Conservation (phyloP, 768 basidiomycete genomes). For the Naganishia randhawae region DNA sequence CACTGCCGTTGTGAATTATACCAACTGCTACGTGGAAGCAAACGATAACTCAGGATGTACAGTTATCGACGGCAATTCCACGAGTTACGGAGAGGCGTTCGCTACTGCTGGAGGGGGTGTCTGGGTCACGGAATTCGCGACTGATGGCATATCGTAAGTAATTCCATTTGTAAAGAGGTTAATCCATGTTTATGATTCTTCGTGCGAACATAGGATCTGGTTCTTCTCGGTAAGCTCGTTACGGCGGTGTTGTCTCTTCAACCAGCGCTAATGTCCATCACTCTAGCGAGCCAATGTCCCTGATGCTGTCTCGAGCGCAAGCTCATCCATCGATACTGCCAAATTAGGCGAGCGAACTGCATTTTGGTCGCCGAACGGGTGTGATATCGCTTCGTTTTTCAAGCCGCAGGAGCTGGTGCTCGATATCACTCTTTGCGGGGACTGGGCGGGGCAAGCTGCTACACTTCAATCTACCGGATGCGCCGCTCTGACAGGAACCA, state of each 20-base stretch:
- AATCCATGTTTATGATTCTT: background rate
- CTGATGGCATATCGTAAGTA: constrained; percentile 25
- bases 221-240: constrained; percentile 6
- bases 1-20: constrained; percentile 45
- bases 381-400: constrained; percentile 53
- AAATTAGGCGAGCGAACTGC: constrained; percentile 62
- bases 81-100: constrained; percentile 54
- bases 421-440: constrained; percentile 55
- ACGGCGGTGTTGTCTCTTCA: background rate
- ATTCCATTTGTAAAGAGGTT: background rate
- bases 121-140: constrained; percentile 40
- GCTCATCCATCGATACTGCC: constrained; percentile 56
- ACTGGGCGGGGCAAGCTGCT: constrained; percentile 57
- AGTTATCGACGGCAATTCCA: constrained; percentile 48
- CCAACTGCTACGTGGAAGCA: constrained; percentile 47
- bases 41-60: constrained; percentile 54
- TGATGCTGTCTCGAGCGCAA: constrained; percentile 53
- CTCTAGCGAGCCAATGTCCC: constrained; percentile 41
- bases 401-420: constrained; percentile 39
- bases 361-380: constrained; percentile 63
- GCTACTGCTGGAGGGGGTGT: constrained; percentile 56
- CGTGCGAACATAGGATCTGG: background rate
- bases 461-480: constrained; percentile 55
- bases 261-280: background rate
- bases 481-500: constrained; percentile 43